Conservation (phyloP, 768 basidiomycete genomes). For the Xerocomus spinulosus region DNA sequence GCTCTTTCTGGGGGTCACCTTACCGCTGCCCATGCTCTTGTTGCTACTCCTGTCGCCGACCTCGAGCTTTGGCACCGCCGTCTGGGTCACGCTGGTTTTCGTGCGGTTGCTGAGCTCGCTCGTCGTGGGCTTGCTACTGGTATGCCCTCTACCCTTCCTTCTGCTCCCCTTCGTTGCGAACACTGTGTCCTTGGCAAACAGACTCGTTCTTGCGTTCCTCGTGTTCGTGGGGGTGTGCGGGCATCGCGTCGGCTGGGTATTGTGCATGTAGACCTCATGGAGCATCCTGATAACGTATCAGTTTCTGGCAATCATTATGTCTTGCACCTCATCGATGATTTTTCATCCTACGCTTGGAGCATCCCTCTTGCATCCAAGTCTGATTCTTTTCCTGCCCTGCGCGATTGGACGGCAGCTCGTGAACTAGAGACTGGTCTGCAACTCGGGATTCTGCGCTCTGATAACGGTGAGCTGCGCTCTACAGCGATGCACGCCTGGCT, state of each 20-base stretch:
- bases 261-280: slow-evolving; percentile 27
- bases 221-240: slow-evolving; percentile 22
- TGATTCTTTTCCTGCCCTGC: slow-evolving; percentile 21
- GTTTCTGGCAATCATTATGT: not conserved
- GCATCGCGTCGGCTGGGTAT: slow-evolving; percentile 25
- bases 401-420: slow-evolving; percentile 25
- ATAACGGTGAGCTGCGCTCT: not conserved
- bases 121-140: slow-evolving; percentile 7
- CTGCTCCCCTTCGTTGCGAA: slow-evolving; percentile 27
- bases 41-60: slow-evolving; percentile 1
- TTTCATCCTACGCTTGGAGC: slow-evolving; percentile 24
- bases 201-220: slow-evolving; percentile 31
- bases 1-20: not conserved
- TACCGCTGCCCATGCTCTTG: slow-evolving; percentile 14
- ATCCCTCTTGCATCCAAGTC: slow-evolving; percentile 31
- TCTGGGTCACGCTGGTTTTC: slow-evolving; percentile 29
- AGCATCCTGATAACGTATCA: slow-evolving; percentile 6
- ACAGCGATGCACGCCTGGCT: not conserved
- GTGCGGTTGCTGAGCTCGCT: slow-evolving; percentile 11
- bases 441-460: not conserved
- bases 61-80: slow-evolving; percentile 28
- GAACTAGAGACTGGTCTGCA: not conserved
- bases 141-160: slow-evolving; percentile 6
- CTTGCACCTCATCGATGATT: slow-evolving; percentile 8
- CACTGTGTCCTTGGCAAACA: slow-evolving; percentile 39